These are phyloP conservation scores for Lecanicillium sp. DNA, from an alignment of 2,329 filamentous ascomycete genomes.

Conservation along the genomic window DNA sequence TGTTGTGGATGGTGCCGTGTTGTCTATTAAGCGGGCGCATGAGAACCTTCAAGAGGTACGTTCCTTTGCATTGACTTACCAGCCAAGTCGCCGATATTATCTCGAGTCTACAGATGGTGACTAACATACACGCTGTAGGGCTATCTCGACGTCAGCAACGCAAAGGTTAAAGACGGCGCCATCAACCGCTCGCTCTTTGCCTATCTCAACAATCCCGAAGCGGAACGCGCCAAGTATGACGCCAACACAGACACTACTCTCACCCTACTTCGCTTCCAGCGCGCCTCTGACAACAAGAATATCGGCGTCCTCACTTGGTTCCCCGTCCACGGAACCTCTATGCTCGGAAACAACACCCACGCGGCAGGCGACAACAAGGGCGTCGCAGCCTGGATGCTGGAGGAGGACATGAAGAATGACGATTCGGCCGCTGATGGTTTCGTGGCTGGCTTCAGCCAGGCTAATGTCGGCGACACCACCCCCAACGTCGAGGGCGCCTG, in stretches of 20 bases:
- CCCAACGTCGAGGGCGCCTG: conserved; percentile 83
- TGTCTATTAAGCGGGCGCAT: conserved; percentile 78
- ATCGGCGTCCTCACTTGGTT: conserved; percentile 86
- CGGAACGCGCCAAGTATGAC: conserved; percentile 64
- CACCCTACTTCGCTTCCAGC: conserved; percentile 71
- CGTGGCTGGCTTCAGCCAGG: conserved; percentile 86
- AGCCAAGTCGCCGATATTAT: not conserved
- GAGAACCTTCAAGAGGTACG: conserved; percentile 35
- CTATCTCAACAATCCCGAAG: conserved; percentile 76
- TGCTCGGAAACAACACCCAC: conserved; percentile 87
- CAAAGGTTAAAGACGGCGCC: conserved; percentile 66
- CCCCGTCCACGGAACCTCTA: conserved; percentile 82
- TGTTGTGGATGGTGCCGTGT: conserved; percentile 76
- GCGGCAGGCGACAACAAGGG: conserved; percentile 93
- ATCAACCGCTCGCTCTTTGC: conserved; percentile 85
- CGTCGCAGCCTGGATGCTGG: conserved; percentile 78
- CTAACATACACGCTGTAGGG: conserved; percentile 47
- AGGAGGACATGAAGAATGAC: conserved; percentile 55
- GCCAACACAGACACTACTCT: conserved; percentile 48
- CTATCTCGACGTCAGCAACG: conserved; percentile 61
- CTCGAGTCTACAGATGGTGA: too few relatives aligned
- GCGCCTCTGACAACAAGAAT: conserved; percentile 65
- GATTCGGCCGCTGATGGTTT: conserved; percentile 56
- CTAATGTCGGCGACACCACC: conserved; percentile 84
- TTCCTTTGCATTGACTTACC: not conserved